Conservation (phyloP, 2,329 filamentous ascomycete species). For the Trichoderma polysporum region DNA sequence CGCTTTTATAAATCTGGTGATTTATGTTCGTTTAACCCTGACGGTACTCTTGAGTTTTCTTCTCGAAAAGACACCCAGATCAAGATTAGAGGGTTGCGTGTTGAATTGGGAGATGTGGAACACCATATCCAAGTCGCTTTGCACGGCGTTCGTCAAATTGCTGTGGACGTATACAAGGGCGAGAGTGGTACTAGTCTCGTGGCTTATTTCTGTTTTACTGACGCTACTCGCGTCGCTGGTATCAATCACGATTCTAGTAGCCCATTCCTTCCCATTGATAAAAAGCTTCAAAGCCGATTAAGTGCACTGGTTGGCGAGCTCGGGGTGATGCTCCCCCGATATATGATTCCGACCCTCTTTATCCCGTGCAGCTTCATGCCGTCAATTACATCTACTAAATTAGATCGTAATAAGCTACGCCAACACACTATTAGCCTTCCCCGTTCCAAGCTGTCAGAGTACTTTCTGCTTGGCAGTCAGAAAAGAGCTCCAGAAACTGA, state of each 20-base stretch:
- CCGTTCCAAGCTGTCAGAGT: neutral
- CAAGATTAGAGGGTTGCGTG: slow-evolving; percentile 15
- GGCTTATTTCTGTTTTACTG: slow-evolving; percentile 11
- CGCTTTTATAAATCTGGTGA: slow-evolving; percentile 13
- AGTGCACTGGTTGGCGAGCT: neutral
- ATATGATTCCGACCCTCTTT: slow-evolving; percentile 13
- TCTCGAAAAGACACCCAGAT: slow-evolving; percentile 10
- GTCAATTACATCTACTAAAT: slow-evolving; percentile 2
- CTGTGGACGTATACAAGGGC: slow-evolving; percentile 4
- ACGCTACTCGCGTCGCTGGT: neutral
- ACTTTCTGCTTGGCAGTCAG: neutral
- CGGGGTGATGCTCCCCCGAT: neutral
- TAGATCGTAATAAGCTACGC: neutral
- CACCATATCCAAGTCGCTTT: slow-evolving; percentile 3
- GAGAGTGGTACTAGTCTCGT: neutral
- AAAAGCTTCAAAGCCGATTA: slow-evolving; percentile 16
- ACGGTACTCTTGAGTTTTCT: neutral
- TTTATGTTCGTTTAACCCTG: slow-evolving; percentile 9
- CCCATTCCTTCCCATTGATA: slow-evolving; percentile 19
- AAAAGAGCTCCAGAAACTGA: slow-evolving; percentile 16
- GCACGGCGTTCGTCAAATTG: neutral
- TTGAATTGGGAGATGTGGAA: slow-evolving; percentile 17
- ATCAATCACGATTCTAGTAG: neutral
- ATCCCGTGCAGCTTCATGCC: slow-evolving; percentile 15
- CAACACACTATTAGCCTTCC: neutral